Evolutionary conservation across 371 early-diverging fungal species (phyloP), one percentile per base, ranked within the genome.

Genomic region (Haplosporangium sp.): DNA sequence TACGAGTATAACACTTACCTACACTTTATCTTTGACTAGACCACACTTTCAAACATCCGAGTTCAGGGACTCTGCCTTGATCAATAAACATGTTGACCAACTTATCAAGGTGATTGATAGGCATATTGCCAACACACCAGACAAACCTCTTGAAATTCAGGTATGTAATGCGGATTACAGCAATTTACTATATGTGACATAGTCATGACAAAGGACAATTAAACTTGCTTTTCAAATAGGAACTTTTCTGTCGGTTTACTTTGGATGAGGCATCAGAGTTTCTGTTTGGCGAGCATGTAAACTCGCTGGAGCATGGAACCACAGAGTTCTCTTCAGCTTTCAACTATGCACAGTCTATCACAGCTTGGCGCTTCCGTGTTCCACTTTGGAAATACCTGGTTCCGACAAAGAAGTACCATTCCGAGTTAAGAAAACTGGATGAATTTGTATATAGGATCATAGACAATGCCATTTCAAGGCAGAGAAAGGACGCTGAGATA

Each of bases 281-380:
- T 48, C 50, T 79, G 58, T 79, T 79, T 71, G 81, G 81, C 34
- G 81, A 71, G 37, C 61, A 71, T 17, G 75, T 74, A 4, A 64
- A 79, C 50, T 35, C 81, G 5, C 65, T 79, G 19, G 62, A 74
- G 59, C 19, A 65, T 9, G 69, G 71, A 39, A 45, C 68, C 17
- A 62, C 71, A 3, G 69, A 71, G 20, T 79, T 79, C 60, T 63
- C 71, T 7, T 56, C 52, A 0, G 74, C 81, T 13, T 79, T 79
- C 69, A 79, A 79, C 53, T 74, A 79, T 40, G 69, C 74, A 2
- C 81, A 79, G 20, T 10, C 70, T 19, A 62, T 79, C 47, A 58
- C 75, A 15, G 71, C 74, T 35, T 79, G 81, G 81, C 81, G 81
- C 7, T 79, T 79, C 65, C 81, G 81, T 7, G 67, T 79, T n/a